Evolutionary conservation across 805 yeast genomes (phyloP), one percentile per base, ranked within the genome.

Genomic region (Wickerhamomyces sydowiorum): DNA sequence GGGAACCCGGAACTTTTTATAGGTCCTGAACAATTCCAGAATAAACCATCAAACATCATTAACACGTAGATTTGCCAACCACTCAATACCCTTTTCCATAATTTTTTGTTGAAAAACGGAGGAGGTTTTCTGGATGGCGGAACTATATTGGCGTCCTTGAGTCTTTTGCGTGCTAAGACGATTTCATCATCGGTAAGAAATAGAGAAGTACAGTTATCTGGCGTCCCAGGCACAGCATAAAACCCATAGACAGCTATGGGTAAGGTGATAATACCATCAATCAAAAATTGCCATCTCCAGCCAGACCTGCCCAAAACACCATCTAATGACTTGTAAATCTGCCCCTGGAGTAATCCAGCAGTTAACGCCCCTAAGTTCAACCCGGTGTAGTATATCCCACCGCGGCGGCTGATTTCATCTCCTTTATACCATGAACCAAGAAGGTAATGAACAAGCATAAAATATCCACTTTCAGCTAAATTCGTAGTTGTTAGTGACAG

Each of bases 211-310:
- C 79, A 70, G 39, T 70, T 65, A 39, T 67, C 62, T 5, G 87
- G 86, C 18, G 84, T 80, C 37, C 87, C 88, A 8, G 87, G 87
- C 47, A 79, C 23, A 62, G 42, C 38, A 28, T 28, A 28, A 28
- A 70, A 66, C 1, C 83, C 84, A 40, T 75, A 49, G 8, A 81
- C 14, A 7, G 82, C 83, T 28, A 80, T 73, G 2, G 68, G 76
- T 22, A 80, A 52, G 1, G 86, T 78, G 32, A 82, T 70, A 37
- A 76, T 52, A 9, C 81, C 82, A 23, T 81, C 86, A 46, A 82
- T 70, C 37, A 83, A 77, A 53, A 78, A 82, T 57, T 78, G 76
- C 88, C 87, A 82, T 64, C 81, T 69, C 88, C 88, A 82, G 13
- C 85, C 78, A 10, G 69, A 68, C 10, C 75, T 61, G 1, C 86